Conservation (phyloP, 1,139 yeast species). For the Scheffersomyces titani region DNA sequence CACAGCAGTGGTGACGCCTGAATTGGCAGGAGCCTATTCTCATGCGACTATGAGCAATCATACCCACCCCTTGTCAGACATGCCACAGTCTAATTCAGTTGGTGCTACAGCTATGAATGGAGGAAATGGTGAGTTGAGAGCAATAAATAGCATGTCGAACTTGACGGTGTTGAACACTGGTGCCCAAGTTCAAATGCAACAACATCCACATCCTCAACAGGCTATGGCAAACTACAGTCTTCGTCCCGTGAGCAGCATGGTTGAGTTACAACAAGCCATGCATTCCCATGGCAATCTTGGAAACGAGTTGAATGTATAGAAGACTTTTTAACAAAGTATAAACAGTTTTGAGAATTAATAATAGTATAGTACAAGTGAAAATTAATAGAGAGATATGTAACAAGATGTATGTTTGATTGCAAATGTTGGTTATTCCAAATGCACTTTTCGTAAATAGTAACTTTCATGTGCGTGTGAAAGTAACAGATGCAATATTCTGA, state of each 20-base stretch:
- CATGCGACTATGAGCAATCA: slow-evolving; percentile 1
- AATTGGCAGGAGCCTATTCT: slow-evolving; percentile 1
- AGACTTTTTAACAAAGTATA: too few relatives aligned
- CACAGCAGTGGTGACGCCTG: slow-evolving; percentile 1
- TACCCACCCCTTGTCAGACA: slow-evolving; percentile 24
- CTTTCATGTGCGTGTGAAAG: too few relatives aligned
- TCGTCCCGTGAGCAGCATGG: slow-evolving; percentile 38
- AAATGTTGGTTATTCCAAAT: too few relatives aligned
- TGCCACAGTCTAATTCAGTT: slow-evolving; percentile 29
- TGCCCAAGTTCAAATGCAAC: slow-evolving; percentile 7
- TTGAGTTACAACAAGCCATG: slow-evolving; percentile 26
- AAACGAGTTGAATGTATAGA: neutral
- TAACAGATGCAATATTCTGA: too few relatives aligned
- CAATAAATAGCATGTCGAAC: slow-evolving; percentile 43
- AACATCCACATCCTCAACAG: neutral
- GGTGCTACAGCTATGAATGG: slow-evolving; percentile 19
- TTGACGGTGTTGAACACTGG: slow-evolving; percentile 21
- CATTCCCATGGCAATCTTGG: neutral
- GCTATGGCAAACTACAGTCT: slow-evolving; percentile 17
- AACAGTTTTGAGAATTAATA: neutral
- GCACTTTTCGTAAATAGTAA: too few relatives aligned
- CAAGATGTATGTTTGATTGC: neutral
- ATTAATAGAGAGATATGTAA: too few relatives aligned
- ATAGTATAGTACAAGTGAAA: neutral
- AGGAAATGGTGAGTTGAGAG: slow-evolving; percentile 24